Conservation (phyloP, 2,329 filamentous ascomycete species). For the Cyclaneusma minus region DNA sequence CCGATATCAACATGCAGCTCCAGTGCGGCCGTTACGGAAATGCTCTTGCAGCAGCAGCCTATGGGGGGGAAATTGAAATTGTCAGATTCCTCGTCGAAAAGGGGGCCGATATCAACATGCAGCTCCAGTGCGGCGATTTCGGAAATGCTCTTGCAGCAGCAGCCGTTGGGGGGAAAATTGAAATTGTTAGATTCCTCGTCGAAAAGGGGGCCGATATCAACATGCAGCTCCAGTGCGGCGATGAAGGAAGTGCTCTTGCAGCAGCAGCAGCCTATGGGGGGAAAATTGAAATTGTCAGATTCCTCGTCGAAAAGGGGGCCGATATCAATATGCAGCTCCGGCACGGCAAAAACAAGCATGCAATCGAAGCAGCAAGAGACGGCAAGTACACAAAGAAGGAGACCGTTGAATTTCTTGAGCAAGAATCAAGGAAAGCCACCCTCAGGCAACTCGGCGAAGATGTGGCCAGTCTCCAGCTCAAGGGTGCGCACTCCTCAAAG, state of each 20-base stretch:
- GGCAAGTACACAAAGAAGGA: too few species aligned
- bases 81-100: too few species aligned
- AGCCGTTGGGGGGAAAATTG: constrained; percentile 3
- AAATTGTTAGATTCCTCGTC: constrained; percentile 7
- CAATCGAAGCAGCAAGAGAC: too few species aligned
- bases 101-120: too few species aligned
- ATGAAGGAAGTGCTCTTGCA: constrained; percentile 1
- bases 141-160: too few species aligned
- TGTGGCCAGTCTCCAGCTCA: too few species aligned
- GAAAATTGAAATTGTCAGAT: constrained; percentile 1
- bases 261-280: constrained; percentile 3
- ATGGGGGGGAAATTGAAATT: constrained; percentile 1
- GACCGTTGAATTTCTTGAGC: too few species aligned
- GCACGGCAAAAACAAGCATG: too few species aligned
- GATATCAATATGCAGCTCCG: constrained; percentile 5
- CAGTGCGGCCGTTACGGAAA: constrained; percentile 4
- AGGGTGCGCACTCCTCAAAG: too few species aligned
- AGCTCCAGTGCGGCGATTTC: too few species aligned
- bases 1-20: constrained; percentile 4
- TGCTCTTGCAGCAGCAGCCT: constrained; percentile 3
- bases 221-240: constrained; percentile 1
- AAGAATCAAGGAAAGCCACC: too few species aligned
- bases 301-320: constrained; percentile 3
- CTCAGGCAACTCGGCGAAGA: too few species aligned
- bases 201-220: constrained; percentile 5